These are phyloP conservation scores for Casuarina glauca DNA, from an alignment of 306 rosid species.

Conservation along the genomic window DNA sequence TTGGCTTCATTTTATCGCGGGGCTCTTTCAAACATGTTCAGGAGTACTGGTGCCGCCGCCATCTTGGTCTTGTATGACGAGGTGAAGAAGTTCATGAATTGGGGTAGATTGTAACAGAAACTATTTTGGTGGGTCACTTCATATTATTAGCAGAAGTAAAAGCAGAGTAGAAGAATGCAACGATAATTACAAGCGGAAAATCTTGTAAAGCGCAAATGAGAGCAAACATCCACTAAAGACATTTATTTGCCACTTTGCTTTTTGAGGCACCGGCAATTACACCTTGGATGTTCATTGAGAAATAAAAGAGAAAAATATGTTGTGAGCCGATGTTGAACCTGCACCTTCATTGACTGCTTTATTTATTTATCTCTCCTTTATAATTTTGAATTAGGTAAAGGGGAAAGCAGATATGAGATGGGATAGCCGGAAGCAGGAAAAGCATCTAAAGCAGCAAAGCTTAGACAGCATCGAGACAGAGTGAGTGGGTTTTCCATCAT, in stretches of 20 bases:
- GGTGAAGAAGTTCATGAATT: conserved; percentile 74
- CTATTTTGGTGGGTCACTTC: conserved; percentile 9
- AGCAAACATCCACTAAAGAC: conserved; percentile 27
- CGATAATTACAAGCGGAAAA: conserved; percentile 30
- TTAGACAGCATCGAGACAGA: neutral
- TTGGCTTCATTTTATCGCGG: conserved; percentile 87
- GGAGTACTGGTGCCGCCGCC: conserved; percentile 95
- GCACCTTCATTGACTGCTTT: neutral
- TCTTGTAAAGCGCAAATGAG: conserved; percentile 29
- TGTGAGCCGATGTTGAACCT: neutral
- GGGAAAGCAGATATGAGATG: neutral
- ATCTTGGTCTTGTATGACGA: conserved; percentile 92
- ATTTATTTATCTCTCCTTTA: neutral
- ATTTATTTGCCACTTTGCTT: conserved; percentile 39
- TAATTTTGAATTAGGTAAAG: neutral
- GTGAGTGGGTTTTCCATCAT: neutral
- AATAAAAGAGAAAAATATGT: neutral
- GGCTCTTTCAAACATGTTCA: conserved; percentile 70
- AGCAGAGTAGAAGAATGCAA: conserved; percentile 16
- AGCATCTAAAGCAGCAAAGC: neutral
- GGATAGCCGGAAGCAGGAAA: neutral
- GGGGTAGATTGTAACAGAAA: conserved; percentile 55
- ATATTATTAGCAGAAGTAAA: conserved; percentile 28
- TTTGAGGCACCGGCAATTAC: conserved; percentile 20
- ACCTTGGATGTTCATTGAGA: conserved; percentile 4